A percentile compares a stretch with the other conserved stretches of the same genome.
phyloP scores from a whole-genome alignment of 768 basidiomycete genomes.

The Cytidiella melzeri region DNA sequence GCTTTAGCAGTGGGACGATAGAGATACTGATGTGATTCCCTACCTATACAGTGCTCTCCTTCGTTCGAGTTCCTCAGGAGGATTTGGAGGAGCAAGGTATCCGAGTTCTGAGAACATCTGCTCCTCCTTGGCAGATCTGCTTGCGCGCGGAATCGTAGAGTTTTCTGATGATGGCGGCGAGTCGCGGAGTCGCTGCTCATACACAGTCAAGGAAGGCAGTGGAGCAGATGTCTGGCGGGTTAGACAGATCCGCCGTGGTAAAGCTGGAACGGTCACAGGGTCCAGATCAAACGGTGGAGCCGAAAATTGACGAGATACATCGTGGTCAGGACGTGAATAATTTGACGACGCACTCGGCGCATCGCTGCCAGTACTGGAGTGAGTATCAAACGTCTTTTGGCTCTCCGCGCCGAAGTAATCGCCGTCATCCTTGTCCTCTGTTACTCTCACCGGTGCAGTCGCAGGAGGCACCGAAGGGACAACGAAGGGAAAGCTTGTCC shows the following conservation, averaged over 20 bases:
- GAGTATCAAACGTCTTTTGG: neutral
- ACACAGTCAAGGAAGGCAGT: slow-evolving; percentile 38
- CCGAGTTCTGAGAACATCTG: slow-evolving; percentile 58
- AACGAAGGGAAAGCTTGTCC: slow-evolving; percentile 5
- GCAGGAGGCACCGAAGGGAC: slow-evolving; percentile 19
- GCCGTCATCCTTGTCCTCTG: slow-evolving; percentile 16
- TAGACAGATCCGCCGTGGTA: slow-evolving; percentile 46
- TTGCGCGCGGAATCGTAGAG: slow-evolving; percentile 26
- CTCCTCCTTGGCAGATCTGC: slow-evolving; percentile 59
- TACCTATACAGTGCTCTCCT: slow-evolving; percentile 82
- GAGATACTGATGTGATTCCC: too few species aligned
- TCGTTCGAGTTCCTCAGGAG: slow-evolving; percentile 79
- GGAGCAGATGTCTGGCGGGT: slow-evolving; percentile 64
- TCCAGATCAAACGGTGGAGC: slow-evolving; percentile 26
- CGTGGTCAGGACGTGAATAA: slow-evolving; percentile 6
- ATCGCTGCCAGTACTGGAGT: slow-evolving; percentile 1
- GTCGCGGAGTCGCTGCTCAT: slow-evolving; percentile 25
- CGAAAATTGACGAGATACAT: slow-evolving; percentile 19
- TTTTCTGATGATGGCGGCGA: slow-evolving; percentile 20
- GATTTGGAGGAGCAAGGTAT: slow-evolving; percentile 75
- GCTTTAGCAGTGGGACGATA: too few species aligned
- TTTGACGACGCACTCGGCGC: neutral
- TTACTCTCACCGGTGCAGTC: slow-evolving; percentile 20
- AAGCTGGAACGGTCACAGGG: slow-evolving; percentile 37
- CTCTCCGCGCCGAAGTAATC: slow-evolving; percentile 27